Conservation (phyloP, 75 land plant genomes). For the Ceratopteris richardii region DNA sequence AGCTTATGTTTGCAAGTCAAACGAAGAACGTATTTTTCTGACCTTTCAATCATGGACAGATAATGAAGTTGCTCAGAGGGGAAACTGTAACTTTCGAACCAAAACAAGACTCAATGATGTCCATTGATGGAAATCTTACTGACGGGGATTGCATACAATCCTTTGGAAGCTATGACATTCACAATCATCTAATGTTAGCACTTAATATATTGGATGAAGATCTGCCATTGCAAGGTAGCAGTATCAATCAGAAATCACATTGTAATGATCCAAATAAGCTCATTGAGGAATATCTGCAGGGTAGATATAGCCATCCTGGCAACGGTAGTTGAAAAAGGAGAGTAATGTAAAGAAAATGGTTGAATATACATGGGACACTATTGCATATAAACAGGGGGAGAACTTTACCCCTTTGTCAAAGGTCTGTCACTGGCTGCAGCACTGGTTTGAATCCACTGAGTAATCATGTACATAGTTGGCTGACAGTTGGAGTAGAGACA, state of each 20-base stretch:
- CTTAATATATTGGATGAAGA: constrained; percentile 68
- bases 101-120: not conserved
- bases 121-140: constrained; percentile 27
- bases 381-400: no score
- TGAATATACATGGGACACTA: no score
- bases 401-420: no score
- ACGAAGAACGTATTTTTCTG: not conserved
- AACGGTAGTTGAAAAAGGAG: no score
- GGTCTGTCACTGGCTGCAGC: no score
- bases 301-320: constrained; percentile 25
- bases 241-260: constrained; percentile 4
- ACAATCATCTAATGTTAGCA: constrained; percentile 54
- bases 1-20: not conserved
- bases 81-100: constrained; percentile 14
- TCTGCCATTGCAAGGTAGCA: constrained; percentile 24
- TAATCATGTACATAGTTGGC: no score
- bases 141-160: no score
- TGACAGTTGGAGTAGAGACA: no score
- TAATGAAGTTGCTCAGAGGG: constrained; percentile 55
- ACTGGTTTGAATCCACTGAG: no score
- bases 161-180: constrained; percentile 16
- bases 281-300: constrained; percentile 23
- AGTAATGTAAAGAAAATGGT: no score
- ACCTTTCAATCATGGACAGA: constrained; percentile 19
- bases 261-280: constrained; percentile 11